These are phyloP conservation scores for Cyclanthera cordifolia DNA, from an alignment of 306 rosid genomes.

Conservation along the genomic window DNA sequence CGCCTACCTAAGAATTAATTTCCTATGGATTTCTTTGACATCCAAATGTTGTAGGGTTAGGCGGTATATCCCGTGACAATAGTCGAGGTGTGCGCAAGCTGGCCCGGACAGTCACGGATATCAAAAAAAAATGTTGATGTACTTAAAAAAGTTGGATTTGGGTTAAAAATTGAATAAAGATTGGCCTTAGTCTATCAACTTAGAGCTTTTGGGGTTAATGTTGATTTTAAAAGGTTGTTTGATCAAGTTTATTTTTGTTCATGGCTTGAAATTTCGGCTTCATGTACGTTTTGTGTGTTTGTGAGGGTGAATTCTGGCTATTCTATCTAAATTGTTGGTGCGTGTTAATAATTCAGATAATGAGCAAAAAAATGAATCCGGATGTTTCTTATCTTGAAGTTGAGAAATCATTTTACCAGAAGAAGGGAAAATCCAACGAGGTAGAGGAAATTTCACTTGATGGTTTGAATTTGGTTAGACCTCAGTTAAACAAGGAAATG, in stretches of 20 bases:
- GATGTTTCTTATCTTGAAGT: slow-evolving; percentile 66
- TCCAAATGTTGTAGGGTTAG: too few relatives aligned
- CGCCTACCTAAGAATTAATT: too few relatives aligned
- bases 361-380: slow-evolving; percentile 76
- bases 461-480: slow-evolving; percentile 54
- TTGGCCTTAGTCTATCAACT: neutral
- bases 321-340: neutral
- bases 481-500: slow-evolving; percentile 50
- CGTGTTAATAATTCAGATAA: slow-evolving; percentile 36
- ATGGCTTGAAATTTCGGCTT: neutral
- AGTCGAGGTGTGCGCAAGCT: too few relatives aligned
- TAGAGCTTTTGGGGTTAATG: neutral
- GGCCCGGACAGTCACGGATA: too few relatives aligned
- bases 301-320: neutral
- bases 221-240: neutral
- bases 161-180: neutral
- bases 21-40: too few relatives aligned
- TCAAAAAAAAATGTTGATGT: too few relatives aligned
- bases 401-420: slow-evolving; percentile 68
- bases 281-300: neutral
- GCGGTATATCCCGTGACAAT: too few relatives aligned
- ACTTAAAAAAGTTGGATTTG: neutral
- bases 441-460: slow-evolving; percentile 70
- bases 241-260: neutral
- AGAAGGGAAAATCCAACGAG: slow-evolving; percentile 46